phyloP scores from a whole-genome alignment of 2,329 filamentous ascomycete genomes.

The Elsinoe ampelina region DNA sequence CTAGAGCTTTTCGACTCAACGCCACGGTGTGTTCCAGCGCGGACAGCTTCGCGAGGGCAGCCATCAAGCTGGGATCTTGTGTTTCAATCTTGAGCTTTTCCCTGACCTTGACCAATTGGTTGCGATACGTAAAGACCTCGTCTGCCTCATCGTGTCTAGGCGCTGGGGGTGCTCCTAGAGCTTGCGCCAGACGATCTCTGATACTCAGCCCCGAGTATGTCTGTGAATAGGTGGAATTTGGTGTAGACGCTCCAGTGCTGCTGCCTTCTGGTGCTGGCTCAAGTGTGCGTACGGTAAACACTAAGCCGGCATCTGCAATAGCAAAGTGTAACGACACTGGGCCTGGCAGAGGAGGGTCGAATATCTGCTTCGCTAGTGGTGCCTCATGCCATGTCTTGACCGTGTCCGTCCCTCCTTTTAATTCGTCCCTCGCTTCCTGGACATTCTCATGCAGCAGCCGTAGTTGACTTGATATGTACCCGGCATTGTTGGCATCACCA shows the following conservation, averaged over 20 bases:
- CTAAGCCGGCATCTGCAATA: slow-evolving; percentile 46
- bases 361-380: slow-evolving; percentile 45
- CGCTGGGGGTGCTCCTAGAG: slow-evolving; percentile 34
- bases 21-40: slow-evolving; percentile 66
- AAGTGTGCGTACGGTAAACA: slow-evolving; percentile 59
- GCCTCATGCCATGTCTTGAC: slow-evolving; percentile 48
- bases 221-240: slow-evolving; percentile 19
- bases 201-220: slow-evolving; percentile 48
- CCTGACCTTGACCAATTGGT: slow-evolving; percentile 69
- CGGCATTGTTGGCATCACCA: slow-evolving; percentile 51
- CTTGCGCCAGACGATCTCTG: slow-evolving; percentile 45
- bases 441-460: slow-evolving; percentile 52
- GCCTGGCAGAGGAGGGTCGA: slow-evolving; percentile 53
- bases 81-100: slow-evolving; percentile 87
- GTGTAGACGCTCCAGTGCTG: slow-evolving; percentile 27
- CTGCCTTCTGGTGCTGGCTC: slow-evolving; percentile 36
- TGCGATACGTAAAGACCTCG: slow-evolving; percentile 59
- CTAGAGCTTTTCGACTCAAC: slow-evolving; percentile 61
- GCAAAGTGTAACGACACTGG: slow-evolving; percentile 63
- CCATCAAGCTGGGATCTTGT: slow-evolving; percentile 78
- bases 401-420: slow-evolving; percentile 46
- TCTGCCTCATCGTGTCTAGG: slow-evolving; percentile 57
- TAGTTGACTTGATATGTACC: slow-evolving; percentile 50
- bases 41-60: slow-evolving; percentile 71
- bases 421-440: slow-evolving; percentile 47